A percentile compares a stretch with the other conserved stretches of the same genome.
Conservation (phyloP, 1,284 basidiomycete genomes). For the Ganoderma sinense region DNA sequence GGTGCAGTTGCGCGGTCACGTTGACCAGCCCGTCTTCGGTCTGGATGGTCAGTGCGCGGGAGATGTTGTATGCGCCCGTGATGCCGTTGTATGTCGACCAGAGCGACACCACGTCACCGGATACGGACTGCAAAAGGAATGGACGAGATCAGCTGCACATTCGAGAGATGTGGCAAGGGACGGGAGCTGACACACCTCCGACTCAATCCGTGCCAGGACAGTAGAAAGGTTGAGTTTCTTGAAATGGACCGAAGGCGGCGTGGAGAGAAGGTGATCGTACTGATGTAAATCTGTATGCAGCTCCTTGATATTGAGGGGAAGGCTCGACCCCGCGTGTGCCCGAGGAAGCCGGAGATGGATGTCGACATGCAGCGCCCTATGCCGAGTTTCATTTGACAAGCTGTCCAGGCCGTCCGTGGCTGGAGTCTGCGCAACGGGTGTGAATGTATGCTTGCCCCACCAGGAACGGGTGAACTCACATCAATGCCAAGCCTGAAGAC, state of each 20-base stretch:
- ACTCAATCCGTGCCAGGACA: not conserved
- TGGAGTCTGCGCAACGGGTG: not conserved
- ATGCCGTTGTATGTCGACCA: not conserved
- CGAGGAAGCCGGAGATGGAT: conserved; percentile 4
- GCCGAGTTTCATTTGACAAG: not conserved
- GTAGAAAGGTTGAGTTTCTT: not conserved
- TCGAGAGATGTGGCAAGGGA: not conserved
- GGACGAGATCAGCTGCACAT: not conserved
- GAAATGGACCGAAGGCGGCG: not conserved
- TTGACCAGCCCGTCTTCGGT: conserved; percentile 1
- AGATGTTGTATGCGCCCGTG: not conserved
- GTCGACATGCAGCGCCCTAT: not conserved
- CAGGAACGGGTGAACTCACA: not conserved
- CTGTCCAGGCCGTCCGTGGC: not conserved
- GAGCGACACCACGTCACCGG: not conserved
- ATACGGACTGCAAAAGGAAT: not conserved
- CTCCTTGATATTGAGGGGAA: not conserved
- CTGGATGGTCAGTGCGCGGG: not conserved
- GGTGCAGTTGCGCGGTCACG: not conserved
- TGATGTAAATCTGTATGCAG: not conserved
- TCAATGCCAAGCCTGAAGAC: not conserved
- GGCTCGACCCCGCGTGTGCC: not conserved
- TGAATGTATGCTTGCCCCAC: not conserved
- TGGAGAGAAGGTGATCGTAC: not conserved
- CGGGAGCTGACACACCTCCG: conserved; percentile 8